phyloP scores from a whole-genome alignment of 805 yeast genomes.

The fission yeast (Schizosaccharomyces pombe) region DNA sequence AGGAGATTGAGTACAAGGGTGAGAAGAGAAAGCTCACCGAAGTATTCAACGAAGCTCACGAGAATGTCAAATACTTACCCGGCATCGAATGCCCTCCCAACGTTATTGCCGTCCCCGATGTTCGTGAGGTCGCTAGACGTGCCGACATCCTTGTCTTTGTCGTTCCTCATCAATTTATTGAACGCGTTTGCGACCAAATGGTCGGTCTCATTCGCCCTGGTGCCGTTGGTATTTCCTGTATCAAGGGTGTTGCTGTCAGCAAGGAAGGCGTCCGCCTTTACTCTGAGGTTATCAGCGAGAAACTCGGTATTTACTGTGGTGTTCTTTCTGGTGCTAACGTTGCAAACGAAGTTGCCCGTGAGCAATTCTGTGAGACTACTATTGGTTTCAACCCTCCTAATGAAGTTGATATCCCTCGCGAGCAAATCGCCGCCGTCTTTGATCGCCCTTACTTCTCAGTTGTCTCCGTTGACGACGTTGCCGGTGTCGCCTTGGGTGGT shows the following conservation, averaged over 20 bases:
- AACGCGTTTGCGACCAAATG: constrained; percentile 49
- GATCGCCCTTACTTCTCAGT: constrained; percentile 98
- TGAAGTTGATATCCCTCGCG: constrained; percentile 4
- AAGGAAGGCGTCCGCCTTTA: constrained; percentile 66
- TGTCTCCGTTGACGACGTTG: constrained; percentile 71
- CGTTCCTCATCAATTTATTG: constrained; percentile 90
- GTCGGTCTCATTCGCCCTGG: constrained; percentile 18
- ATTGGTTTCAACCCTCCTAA: constrained; percentile 56
- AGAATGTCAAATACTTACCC: constrained; percentile 88
- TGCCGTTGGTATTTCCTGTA: constrained; percentile 78
- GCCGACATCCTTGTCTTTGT: constrained; percentile 81
- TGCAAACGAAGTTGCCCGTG: constrained; percentile 89
- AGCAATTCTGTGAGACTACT: constrained; percentile 93
- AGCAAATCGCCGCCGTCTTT: constrained; percentile 39
- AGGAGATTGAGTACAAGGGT: constrained; percentile 33
- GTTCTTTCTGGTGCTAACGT: constrained; percentile 92
- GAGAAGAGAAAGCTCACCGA: constrained; percentile 43
- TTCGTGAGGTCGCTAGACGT: constrained; percentile 48
- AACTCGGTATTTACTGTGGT: constrained; percentile 77
- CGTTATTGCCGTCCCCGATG: constrained; percentile 66
- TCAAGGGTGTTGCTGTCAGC: constrained; percentile 82
- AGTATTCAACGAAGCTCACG: constrained; percentile 72
- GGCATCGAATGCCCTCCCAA: constrained; percentile 67
- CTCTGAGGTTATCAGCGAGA: constrained; percentile 54
- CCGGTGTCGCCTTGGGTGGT: constrained; percentile 90